Base-by-base conservation (phyloP, 1,139 yeast species). In the Magnusiomyces clavatus region DNA sequence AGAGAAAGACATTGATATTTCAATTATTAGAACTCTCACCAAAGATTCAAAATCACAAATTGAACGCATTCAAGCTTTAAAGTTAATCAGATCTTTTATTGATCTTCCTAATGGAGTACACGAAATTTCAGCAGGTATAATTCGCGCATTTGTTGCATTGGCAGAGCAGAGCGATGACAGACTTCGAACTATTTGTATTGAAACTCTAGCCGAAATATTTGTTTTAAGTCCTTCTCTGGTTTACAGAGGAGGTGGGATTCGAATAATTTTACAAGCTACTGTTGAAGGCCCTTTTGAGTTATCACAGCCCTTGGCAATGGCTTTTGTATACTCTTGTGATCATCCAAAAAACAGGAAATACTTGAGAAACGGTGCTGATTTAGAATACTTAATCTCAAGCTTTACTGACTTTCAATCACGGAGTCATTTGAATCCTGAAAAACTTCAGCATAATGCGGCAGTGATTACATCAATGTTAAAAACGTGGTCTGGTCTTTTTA, bases 21-120 rank as follows among this genome's bases (percentile, higher is more conserved):
- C 20, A 2, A 67, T 89, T 11, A 78, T 86, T 4, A 73, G 82
- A 17, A 76, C 94, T 0, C 69, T 92, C 50, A 76, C 87, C 0
- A 80, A 81, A 52, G 76, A 78, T 29, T 66, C 73, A 36, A 68
- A 77, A 14, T 69, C 72, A 45, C 73, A 80, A 34, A 67, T 80
- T 3, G 97, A 90, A 62, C 77, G 92, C 57, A 82, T 82, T 46
- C 90, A 90, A 62, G 95, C 96, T 0, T 61, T 92, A 40, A 85
- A 83, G 61, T 70, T 90, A 35, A 68, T 88, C 0, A 73, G 97
- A 37, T 71, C 76, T 45, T 80, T 86, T 55, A 63, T 86, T 11
- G 81, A 76, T 43, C 72, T 81, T 1, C 79, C 78, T 1, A 74
- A 71, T 39, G 90, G 90, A 0, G 69, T 77, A 3, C 71, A 74